A percentile compares a stretch with the other conserved stretches of the same genome.
phyloP scores from a whole-genome alignment of 2,329 filamentous ascomycete species.

The Cercospora zeae-maydis region DNA sequence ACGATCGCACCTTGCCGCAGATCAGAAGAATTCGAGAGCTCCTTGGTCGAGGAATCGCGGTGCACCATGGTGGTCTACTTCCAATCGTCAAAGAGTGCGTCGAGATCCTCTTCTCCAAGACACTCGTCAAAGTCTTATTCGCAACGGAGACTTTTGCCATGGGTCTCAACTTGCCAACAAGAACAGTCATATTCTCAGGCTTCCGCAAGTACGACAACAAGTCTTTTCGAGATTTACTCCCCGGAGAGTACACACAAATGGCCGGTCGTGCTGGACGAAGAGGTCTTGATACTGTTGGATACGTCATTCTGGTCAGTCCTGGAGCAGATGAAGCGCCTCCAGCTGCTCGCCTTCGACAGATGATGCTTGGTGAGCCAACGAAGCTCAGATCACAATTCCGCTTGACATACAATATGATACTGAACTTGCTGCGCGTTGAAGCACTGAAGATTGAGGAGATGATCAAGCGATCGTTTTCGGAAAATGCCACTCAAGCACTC shows the following conservation, averaged over 20 bases:
- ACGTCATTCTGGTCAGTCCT: constrained; percentile 83
- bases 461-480: constrained; percentile 99
- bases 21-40: constrained; percentile 84
- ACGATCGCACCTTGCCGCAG: constrained; percentile 86
- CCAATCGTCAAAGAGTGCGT: constrained; percentile 98
- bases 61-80: constrained; percentile 89
- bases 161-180: constrained; percentile 91
- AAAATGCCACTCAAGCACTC: constrained; percentile 92
- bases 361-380: constrained; percentile 94
- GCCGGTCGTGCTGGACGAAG: constrained; percentile 88
- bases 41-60: constrained; percentile 82
- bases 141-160: constrained; percentile 98
- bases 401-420: constrained; percentile 98
- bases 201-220: constrained; percentile 96
- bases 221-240: constrained; percentile 82
- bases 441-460: constrained; percentile 98
- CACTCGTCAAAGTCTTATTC: constrained; percentile 92
- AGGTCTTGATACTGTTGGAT: constrained; percentile 87
- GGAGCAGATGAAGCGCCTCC: constrained; percentile 85
- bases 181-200: constrained; percentile 95
- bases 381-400: constrained; percentile 95
- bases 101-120: constrained; percentile 92
- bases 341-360: constrained; percentile 75
- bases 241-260: constrained; percentile 98
- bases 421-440: constrained; percentile 91